Conservation (phyloP, 2,329 filamentous ascomycete genomes). For the Pestalotiopsis sp. region DNA sequence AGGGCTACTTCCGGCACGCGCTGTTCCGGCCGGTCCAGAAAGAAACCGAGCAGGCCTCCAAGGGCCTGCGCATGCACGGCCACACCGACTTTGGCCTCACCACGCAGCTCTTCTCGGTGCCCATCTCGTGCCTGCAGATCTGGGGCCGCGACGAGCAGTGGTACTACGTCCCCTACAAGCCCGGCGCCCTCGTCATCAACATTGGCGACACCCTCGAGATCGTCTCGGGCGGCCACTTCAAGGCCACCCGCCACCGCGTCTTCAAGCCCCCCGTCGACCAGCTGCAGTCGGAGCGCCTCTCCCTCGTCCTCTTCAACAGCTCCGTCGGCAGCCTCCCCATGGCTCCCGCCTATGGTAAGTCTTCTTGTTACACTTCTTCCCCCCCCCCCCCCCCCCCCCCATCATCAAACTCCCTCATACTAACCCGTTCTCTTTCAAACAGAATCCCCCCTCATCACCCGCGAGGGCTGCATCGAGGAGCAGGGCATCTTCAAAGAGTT, state of each 20-base stretch:
- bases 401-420: not conserved
- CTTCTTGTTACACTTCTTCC: not conserved
- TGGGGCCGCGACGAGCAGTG: slow-evolving; percentile 11
- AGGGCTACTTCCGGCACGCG: slow-evolving; percentile 10
- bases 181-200: slow-evolving; percentile 8
- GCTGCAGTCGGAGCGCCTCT: slow-evolving; percentile 1
- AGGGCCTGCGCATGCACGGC: slow-evolving; percentile 7
- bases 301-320: slow-evolving; percentile 3
- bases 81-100: slow-evolving; percentile 9
- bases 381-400: too few species aligned
- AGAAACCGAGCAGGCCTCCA: not conserved
- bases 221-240: slow-evolving; percentile 7
- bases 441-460: not conserved
- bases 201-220: slow-evolving; percentile 9
- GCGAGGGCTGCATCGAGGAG: slow-evolving; percentile 8
- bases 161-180: slow-evolving; percentile 10
- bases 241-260: slow-evolving; percentile 10
- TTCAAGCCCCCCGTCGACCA: slow-evolving; percentile 8
- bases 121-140: slow-evolving; percentile 10
- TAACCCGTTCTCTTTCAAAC: too few species aligned
- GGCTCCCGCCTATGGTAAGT: not conserved
- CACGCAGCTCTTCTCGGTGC: not conserved
- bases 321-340: slow-evolving; percentile 2
- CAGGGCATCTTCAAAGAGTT: slow-evolving; percentile 6
- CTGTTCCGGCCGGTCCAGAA: slow-evolving; percentile 5